Evolutionary conservation across 495 filamentous ascomycete genomes (phyloP).

Genomic region (Xylaria telfairii): DNA sequence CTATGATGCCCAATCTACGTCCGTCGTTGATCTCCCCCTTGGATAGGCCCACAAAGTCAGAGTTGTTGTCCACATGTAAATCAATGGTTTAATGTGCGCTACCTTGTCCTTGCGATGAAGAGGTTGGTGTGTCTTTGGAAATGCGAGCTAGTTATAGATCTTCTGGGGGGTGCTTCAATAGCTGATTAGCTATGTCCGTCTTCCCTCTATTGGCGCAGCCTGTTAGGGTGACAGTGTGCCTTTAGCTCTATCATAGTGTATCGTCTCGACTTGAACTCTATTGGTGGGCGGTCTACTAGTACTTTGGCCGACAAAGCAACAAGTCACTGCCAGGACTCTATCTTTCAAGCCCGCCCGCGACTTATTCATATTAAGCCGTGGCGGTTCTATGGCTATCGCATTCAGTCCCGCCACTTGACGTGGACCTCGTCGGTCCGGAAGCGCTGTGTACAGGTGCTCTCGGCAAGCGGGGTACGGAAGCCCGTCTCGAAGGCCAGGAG

Average conservation of each 20-base stretch:
- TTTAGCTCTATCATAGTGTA: neutral
- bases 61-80: neutral
- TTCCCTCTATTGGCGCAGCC: neutral
- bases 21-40: neutral
- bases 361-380: neutral
- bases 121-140: neutral
- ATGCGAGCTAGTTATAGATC: neutral
- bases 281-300: too few species aligned
- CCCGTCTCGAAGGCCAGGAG: constrained; percentile 83
- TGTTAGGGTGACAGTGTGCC: neutral
- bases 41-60: neutral
- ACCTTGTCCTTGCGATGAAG: neutral
- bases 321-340: neutral
- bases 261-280: neutral
- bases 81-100: neutral
- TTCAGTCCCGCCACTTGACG: constrained; percentile 85
- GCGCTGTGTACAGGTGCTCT: constrained; percentile 89
- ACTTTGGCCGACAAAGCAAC: too few species aligned
- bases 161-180: neutral
- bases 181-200: neutral
- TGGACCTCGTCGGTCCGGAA: constrained; percentile 95
- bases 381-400: neutral
- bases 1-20: neutral
- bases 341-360: constrained; percentile 1
- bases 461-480: constrained; percentile 74